phyloP scores from a whole-genome alignment of 2,329 filamentous ascomycete species.

The Colletotrichum viniferum region DNA sequence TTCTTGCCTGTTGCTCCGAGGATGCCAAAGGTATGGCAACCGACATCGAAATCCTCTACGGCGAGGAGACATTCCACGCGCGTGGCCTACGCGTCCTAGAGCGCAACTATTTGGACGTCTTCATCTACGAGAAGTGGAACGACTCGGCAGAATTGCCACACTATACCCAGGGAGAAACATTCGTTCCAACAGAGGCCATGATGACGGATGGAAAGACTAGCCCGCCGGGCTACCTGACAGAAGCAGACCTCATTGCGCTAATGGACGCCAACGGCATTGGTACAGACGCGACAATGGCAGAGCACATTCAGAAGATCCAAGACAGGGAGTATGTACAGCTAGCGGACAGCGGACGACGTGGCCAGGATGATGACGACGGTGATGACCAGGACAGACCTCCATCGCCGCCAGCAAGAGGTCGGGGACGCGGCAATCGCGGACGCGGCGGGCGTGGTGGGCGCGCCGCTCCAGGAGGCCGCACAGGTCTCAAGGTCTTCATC shows the following conservation, averaged over 20 bases:
- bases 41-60: slow-evolving; percentile 84
- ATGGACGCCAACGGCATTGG: slow-evolving; percentile 99
- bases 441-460: slow-evolving; percentile 47
- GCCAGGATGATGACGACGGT: slow-evolving; percentile 42
- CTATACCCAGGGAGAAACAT: slow-evolving; percentile 79
- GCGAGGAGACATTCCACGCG: slow-evolving; percentile 80
- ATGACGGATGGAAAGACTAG: slow-evolving; percentile 91
- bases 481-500: slow-evolving; percentile 81
- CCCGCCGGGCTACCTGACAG: slow-evolving; percentile 85
- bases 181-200: slow-evolving; percentile 86
- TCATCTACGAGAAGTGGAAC: slow-evolving; percentile 95
- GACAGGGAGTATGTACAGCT: slow-evolving; percentile 84
- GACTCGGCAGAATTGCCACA: slow-evolving; percentile 81
- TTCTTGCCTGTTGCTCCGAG: slow-evolving; percentile 93
- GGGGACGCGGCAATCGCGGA: slow-evolving; percentile 49
- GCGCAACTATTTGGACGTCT: slow-evolving; percentile 93
- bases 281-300: slow-evolving; percentile 98
- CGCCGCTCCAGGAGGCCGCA: slow-evolving; percentile 42
- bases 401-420: slow-evolving; percentile 39
- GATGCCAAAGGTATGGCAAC: slow-evolving; percentile 88
- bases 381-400: slow-evolving; percentile 42
- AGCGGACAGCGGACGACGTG: slow-evolving; percentile 45
- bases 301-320: slow-evolving; percentile 97
- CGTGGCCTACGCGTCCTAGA: slow-evolving; percentile 85
- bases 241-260: slow-evolving; percentile 91